These are phyloP conservation scores for Yamadazyma laniorum DNA, from an alignment of 805 yeast genomes.

Conservation along the genomic window DNA sequence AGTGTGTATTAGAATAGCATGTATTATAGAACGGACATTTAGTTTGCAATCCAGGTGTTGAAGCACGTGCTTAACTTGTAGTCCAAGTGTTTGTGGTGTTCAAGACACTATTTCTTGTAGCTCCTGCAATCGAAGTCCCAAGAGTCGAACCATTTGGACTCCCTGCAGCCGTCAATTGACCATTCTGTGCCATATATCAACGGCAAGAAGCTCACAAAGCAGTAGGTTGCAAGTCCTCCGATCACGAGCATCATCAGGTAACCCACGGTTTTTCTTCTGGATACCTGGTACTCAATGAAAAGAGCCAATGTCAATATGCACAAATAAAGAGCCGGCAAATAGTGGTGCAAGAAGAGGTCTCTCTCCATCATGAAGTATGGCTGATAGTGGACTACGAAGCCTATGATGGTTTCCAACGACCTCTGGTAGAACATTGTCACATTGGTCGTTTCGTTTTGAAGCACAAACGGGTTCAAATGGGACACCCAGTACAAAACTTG, in stretches of 20 bases:
- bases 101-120: conserved; percentile 15
- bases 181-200: conserved; percentile 48
- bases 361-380: conserved; percentile 51
- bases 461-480: conserved; percentile 31
- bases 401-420: conserved; percentile 44
- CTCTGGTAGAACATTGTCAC: conserved; percentile 18
- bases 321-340: conserved; percentile 51
- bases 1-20: background rate
- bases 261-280: conserved; percentile 27
- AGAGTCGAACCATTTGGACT: conserved; percentile 29
- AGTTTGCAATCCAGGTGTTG: too few species aligned
- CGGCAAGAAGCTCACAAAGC: conserved; percentile 35
- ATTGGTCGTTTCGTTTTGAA: conserved; percentile 15
- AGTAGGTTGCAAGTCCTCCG: conserved; percentile 18
- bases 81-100: too few species aligned
- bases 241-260: conserved; percentile 20
- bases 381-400: conserved; percentile 55
- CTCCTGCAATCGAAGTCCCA: conserved; percentile 47
- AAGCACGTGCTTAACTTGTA: too few species aligned
- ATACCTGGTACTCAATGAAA: conserved; percentile 39
- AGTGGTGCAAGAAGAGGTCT: conserved; percentile 44
- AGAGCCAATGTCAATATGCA: conserved; percentile 46
- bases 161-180: conserved; percentile 41
- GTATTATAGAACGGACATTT: background rate
- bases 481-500: conserved; percentile 20